Conservation (phyloP, 257 asterid species). For the Petunia axillaris region DNA sequence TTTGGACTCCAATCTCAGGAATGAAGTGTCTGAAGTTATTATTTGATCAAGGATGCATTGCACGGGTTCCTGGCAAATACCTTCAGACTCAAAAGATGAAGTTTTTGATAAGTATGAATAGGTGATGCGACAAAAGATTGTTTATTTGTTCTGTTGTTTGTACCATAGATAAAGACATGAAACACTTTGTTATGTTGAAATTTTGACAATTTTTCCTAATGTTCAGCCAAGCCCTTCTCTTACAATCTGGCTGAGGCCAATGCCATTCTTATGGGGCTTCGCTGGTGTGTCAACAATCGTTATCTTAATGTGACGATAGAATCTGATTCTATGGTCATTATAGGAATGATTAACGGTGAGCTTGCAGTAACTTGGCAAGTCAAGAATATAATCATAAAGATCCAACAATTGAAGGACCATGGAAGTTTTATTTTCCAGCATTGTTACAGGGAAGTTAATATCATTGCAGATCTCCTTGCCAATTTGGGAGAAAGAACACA, state of each 20-base stretch:
- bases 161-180: neutral
- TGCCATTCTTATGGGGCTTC: too few relatives aligned
- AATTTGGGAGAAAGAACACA: too few relatives aligned
- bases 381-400: too few relatives aligned
- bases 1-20: neutral
- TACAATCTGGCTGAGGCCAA: neutral
- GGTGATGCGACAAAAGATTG: neutral
- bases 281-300: too few relatives aligned
- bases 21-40: neutral
- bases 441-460: too few relatives aligned
- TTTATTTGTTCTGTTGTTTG: neutral
- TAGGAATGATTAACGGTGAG: too few relatives aligned
- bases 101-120: constrained; percentile 10
- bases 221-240: neutral
- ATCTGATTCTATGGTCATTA: too few relatives aligned
- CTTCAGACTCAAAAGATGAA: neutral
- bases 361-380: too few relatives aligned
- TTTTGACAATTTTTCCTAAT: constrained; percentile 6
- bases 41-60: neutral
- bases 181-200: neutral
- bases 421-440: too few relatives aligned
- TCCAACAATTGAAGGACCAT: too few relatives aligned
- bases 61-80: constrained; percentile 1
- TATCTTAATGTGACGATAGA: too few relatives aligned
- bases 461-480: too few relatives aligned